Evolutionary conservation across 1,284 basidiomycete species (phyloP).

Genomic region (Tetrapyrgos nigripes): DNA sequence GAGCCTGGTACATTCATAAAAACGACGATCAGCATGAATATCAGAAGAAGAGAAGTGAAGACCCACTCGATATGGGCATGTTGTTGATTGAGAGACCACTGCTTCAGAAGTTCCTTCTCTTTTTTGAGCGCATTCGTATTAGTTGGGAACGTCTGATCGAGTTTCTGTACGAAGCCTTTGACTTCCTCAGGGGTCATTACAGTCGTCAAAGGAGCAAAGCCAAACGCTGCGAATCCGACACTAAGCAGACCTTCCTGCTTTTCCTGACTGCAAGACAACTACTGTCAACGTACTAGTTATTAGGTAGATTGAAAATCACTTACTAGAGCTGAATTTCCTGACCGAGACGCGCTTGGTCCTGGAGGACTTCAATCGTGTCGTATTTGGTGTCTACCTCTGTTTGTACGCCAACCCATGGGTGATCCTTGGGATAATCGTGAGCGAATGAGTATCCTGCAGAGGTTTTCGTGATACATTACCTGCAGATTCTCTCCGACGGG

Average conservation of each 20-base stretch:
- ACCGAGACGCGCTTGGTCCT: neutral
- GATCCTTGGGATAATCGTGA: no score
- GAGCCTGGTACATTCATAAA: neutral
- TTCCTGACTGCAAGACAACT: conserved; percentile 3
- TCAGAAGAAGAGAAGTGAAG: no score
- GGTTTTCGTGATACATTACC: no score
- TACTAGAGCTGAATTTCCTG: conserved; percentile 5
- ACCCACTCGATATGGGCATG: neutral
- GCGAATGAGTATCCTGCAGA: no score
- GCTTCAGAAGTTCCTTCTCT: neutral
- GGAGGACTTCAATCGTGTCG: conserved; percentile 6
- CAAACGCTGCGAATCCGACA: neutral
- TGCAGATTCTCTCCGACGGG: no score
- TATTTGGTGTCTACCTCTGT: neutral
- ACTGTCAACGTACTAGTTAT: neutral
- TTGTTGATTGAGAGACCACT: neutral
- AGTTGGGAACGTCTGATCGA: neutral
- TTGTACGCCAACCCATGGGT: no score
- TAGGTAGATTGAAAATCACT: neutral
- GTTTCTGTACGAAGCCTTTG: neutral
- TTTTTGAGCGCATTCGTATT: neutral
- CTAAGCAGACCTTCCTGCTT: conserved; percentile 8
- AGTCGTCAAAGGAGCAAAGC: neutral
- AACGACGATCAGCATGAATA: no score
- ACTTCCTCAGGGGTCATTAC: neutral